These are phyloP conservation scores for Xylariaceae sp. DNA, from an alignment of 2,329 filamentous ascomycete species.

Conservation along the genomic window DNA sequence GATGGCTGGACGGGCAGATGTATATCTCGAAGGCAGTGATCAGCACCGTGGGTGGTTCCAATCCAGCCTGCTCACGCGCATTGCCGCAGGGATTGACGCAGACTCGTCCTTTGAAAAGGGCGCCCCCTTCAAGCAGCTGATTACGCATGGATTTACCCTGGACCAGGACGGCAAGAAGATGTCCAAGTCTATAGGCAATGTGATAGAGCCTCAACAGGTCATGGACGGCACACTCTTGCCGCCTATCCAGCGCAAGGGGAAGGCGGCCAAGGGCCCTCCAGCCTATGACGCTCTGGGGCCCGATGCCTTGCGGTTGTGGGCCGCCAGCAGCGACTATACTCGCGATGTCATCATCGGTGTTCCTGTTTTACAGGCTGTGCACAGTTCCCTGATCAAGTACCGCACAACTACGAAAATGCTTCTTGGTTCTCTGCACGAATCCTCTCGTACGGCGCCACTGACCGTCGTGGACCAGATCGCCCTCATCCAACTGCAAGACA, in stretches of 20 bases:
- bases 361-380: constrained; percentile 68
- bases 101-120: constrained; percentile 31
- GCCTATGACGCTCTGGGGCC: constrained; percentile 70
- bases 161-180: constrained; percentile 92
- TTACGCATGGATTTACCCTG: constrained; percentile 92
- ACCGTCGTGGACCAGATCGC: constrained; percentile 68
- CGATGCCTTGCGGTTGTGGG: constrained; percentile 87
- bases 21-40: constrained; percentile 91
- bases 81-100: constrained; percentile 54
- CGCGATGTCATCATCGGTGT: constrained; percentile 78
- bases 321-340: constrained; percentile 85
- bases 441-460: constrained; percentile 44
- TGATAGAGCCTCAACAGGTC: constrained; percentile 73
- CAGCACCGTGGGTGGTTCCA: constrained; percentile 99
- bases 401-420: constrained; percentile 88
- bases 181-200: constrained; percentile 95
- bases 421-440: constrained; percentile 64
- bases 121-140: constrained; percentile 78
- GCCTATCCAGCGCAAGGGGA: constrained; percentile 57
- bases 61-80: constrained; percentile 82
- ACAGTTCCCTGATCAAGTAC: constrained; percentile 76
- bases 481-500: constrained; percentile 63
- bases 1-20: constrained; percentile 58
- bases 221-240: constrained; percentile 78
- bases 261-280: constrained; percentile 36